Conservation (phyloP, 768 basidiomycete species). For the Rhodosporidiobolus sp. region DNA sequence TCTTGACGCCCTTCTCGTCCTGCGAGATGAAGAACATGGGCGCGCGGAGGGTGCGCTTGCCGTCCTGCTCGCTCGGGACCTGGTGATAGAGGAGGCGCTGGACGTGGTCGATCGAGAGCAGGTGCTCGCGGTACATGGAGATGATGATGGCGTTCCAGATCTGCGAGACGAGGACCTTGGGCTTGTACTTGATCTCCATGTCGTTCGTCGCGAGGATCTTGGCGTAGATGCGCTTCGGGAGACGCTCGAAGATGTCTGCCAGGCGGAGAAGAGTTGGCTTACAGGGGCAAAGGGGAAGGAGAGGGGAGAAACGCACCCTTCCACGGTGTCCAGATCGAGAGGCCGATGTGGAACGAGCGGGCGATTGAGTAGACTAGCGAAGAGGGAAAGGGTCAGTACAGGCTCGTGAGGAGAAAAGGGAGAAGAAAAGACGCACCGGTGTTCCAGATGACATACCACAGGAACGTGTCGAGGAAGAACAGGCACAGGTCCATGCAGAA, state of each 20-base stretch:
- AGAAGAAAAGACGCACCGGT: conserved; percentile 62
- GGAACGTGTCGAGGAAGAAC: conserved; percentile 98
- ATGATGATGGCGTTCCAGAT: conserved; percentile 99
- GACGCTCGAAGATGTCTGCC: conserved; percentile 80
- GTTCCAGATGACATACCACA: conserved; percentile 99
- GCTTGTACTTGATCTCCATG: conserved; percentile 99
- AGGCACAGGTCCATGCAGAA: conserved; percentile 95
- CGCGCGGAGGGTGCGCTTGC: conserved; percentile 84
- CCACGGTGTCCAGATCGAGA: conserved; percentile 99
- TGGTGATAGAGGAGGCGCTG: conserved; percentile 98
- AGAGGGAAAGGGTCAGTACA: neutral
- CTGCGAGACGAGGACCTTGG: conserved; percentile 97
- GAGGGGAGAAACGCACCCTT: conserved; percentile 49
- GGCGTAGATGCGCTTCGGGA: conserved; percentile 95
- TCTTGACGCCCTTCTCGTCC: conserved; percentile 76
- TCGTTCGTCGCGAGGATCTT: conserved; percentile 89
- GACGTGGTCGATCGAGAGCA: conserved; percentile 98
- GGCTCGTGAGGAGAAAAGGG: conserved; percentile 41
- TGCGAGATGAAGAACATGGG: conserved; percentile 99
- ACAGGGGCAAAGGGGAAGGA: neutral
- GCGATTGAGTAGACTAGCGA: conserved; percentile 60
- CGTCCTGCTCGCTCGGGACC: conserved; percentile 82
- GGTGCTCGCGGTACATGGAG: conserved; percentile 98
- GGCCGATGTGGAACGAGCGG: conserved; percentile 80
- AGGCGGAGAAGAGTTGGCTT: neutral